Conservation (phyloP, 257 asterid genomes). For the Gentiana straminea region DNA sequence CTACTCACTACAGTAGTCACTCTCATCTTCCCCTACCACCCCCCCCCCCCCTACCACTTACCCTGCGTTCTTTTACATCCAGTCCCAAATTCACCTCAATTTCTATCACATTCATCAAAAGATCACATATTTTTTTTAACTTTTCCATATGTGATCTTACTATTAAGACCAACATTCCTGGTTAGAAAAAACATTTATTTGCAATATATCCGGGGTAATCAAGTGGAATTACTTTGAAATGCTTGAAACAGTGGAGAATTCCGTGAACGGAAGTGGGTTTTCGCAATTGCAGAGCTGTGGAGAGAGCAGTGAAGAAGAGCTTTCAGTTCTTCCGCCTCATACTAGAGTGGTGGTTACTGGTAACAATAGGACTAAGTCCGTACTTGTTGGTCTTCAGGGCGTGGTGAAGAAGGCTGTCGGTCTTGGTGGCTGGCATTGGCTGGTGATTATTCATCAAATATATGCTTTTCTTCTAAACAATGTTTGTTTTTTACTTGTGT, state of each 20-base stretch:
- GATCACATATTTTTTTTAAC: slow-evolving; percentile 12
- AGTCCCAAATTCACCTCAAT: slow-evolving; percentile 24
- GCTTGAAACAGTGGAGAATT: slow-evolving; percentile 44
- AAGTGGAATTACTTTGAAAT: slow-evolving; percentile 14
- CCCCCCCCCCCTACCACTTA: slow-evolving; percentile 12
- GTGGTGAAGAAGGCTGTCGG: slow-evolving; percentile 91
- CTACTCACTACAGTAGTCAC: slow-evolving; percentile 17
- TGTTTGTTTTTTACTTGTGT: background rate
- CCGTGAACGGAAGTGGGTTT: slow-evolving; percentile 28
- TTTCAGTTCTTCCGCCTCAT: slow-evolving; percentile 69
- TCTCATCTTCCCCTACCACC: slow-evolving; percentile 13
- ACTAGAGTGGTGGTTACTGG: slow-evolving; percentile 88
- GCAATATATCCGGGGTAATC: background rate
- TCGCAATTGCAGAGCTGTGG: slow-evolving; percentile 57
- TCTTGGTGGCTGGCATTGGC: slow-evolving; percentile 97
- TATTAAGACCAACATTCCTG: background rate
- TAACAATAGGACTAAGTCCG: slow-evolving; percentile 80
- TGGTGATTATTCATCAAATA: slow-evolving; percentile 26
- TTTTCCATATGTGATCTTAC: slow-evolving; percentile 15
- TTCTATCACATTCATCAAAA: slow-evolving; percentile 12
- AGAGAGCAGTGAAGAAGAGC: slow-evolving; percentile 84
- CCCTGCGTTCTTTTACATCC: slow-evolving; percentile 29
- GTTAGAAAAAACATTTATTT: slow-evolving; percentile 1
- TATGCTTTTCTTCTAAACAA: background rate
- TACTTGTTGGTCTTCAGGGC: slow-evolving; percentile 76